Conservation (phyloP, 116 monocot species). For the Posidonia oceanica region DNA sequence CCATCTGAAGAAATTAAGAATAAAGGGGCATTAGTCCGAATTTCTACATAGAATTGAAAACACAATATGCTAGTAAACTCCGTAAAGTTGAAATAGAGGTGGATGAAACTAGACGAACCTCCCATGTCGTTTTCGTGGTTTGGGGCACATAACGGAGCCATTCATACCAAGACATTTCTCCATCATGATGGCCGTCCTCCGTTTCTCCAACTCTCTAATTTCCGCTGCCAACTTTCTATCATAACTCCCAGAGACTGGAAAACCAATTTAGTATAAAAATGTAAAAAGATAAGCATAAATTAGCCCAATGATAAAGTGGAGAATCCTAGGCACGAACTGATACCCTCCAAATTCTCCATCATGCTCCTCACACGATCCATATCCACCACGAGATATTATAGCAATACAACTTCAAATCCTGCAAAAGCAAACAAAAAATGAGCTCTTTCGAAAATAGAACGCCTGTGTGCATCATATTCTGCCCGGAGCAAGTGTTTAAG, state of each 20-base stretch:
- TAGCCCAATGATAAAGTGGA: background rate
- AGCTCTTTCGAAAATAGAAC: background rate
- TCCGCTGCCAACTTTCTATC: background rate
- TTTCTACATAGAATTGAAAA: no score
- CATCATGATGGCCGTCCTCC: slow-evolving; percentile 7
- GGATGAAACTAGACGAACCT: background rate
- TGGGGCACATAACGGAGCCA: slow-evolving; percentile 3
- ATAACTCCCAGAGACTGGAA: slow-evolving; percentile 1
- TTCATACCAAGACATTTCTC: background rate
- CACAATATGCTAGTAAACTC: no score
- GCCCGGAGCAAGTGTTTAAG: no score
- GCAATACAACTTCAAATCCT: background rate
- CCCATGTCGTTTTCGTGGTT: slow-evolving; percentile 1
- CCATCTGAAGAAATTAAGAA: no score
- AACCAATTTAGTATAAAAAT: background rate
- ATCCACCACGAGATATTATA: background rate
- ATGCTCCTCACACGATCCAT: background rate
- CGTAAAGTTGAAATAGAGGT: no score
- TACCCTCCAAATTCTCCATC: slow-evolving; percentile 2
- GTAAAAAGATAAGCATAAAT: background rate
- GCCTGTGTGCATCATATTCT: no score
- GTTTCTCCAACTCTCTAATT: slow-evolving; percentile 2
- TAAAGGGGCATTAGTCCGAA: no score
- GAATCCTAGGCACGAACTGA: background rate
- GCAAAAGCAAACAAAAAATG: background rate